Evolutionary conservation across 805 yeast species (phyloP), one percentile per base, ranked within the genome.

Genomic region (Zygosaccharomyces lentus): DNA sequence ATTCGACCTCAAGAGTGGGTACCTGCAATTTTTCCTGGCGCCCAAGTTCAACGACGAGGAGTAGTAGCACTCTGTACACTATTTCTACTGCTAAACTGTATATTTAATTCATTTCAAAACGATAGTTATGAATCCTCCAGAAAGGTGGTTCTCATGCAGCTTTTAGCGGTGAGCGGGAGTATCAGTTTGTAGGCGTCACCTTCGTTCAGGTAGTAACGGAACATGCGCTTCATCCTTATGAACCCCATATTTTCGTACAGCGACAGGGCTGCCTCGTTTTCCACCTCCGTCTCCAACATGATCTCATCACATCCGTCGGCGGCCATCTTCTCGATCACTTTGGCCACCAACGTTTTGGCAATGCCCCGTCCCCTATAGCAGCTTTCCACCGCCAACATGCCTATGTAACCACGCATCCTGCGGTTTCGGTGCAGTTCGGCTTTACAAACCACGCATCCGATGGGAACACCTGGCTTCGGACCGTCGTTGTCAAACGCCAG

Each of bases 11-110:
- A 56, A 62, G 27, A 85, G 91, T 67, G 99, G 99, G 45, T 87
- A 87, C 70, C 75, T 93, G 67, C 84, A 96, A 67, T 93, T 86
- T 79, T 93, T 87, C 78, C 78, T 93, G 67, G 99, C 99, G 58
- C 99, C 99, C 49, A 91, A 93, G 77, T 88, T 93, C 66, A 96
- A 86, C 55, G 98, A 90, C 53, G 96, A 87, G 53, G 93, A 86
- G 54, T 80, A 71, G 62, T 13, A 17, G 19, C 24, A 9, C 13
- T 31, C 34, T 37, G 31, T 37, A 37, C 16, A 29, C 32, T 29
- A 12, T 10, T 10, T 8, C n/a, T 10, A 10, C 32, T 10, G 12
- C 31, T 27, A 27, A 37, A 17, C 10, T 17, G 19, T 37, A 27
- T 37, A 27, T 37, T 37, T 37, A 37, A 37, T 37, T 37, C 30